Base-by-base conservation (phyloP, 495 filamentous ascomycete genomes). In the Penicillium robsamsonii region DNA sequence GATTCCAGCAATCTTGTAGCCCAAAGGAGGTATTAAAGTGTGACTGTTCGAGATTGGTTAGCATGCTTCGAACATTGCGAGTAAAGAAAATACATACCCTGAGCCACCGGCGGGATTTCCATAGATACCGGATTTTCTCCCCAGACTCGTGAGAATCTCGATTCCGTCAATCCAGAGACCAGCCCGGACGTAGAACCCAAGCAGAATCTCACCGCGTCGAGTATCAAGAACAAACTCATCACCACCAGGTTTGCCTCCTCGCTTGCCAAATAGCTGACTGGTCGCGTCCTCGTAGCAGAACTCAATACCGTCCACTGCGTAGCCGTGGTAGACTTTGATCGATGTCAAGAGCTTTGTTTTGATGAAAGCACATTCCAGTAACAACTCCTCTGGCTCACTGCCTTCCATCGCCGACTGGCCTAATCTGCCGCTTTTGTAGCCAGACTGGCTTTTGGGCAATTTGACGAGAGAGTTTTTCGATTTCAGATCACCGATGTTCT, bases 231-330 rank as follows among this genome's bases (percentile, higher is more conserved):
- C 77, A 71, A 94, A 96, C 31, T 84, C 82, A 62, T 89, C 87
- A 3, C 88, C 89, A 9, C 87, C 88, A 38, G 78, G 73, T 59
- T 88, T 87, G 1, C 89, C 91, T 7, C 88, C 90, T 57, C 81
- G 79, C 59, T 91, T 92, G 22, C 94, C 94, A 76, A 98, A 96
- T 13, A 98, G 73, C 69, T 98, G 93, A 54, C 80, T 88, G 3
- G 88, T 88, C 25, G 79, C 79, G 70, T 97, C 92, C 57, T 97
- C 94, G 64, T 96, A 98, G 56, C 87, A 80, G 67, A 98, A 97
- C 65, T 97, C 94, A 11, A 98, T 60, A 0, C 94, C 94, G 67
- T 96, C 90, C 46, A 97, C 58, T 7, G 89, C 87, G 55, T 75
- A 72, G 0, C 89, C 91, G 62, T 92, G 87, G 60, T 91, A 96